Evolutionary conservation across 108 stramenopile species (phyloP), one percentile per base, ranked within the genome.

Genomic region (Asterionellopsis glacialis): DNA sequence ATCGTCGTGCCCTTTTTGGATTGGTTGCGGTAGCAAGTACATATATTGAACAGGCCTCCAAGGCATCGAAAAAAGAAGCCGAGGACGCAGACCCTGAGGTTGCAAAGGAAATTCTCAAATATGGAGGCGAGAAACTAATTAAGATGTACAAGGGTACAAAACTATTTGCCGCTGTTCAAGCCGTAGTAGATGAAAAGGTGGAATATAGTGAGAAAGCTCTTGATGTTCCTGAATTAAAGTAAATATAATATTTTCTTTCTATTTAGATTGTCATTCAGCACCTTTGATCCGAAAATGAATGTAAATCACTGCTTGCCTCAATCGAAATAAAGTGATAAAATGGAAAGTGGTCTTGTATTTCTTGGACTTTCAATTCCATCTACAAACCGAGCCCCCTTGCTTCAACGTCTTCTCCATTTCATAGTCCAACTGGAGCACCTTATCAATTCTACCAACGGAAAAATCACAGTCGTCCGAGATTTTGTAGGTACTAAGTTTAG

Each of bases 1-100:
- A 85, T 68, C 39, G 70, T 16, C 70, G 91, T 27, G 91, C 87
- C 1, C 76, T 81, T 64, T 85, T 75, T 67, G 86, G 87, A 11
- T 55, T 93, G 47, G 71, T 93, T 10, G 48, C 63, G 13, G 72
- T 77, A 13, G 62, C 87, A 12, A 81, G 83, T 67, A 72, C 79
- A n/a, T 93, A 81, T 61, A 64, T 91, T 55, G 78, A 82, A 19
- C 74, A 74, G 52, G 62, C 83, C 25, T 75, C 75, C 0, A 59
- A 54, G 21, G 50, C 60, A 1, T 44, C 54, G n/a, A 70, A 65
- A 18, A 84, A 81, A 50, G 55, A 70, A 19, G 68, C 61, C 0
- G 90, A 91, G 27, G 90, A 86, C 24, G 73, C 85, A 44, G 74
- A 80, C 47, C 61, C 65, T 15, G 65, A 71, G 42, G 84, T 91